These are phyloP conservation scores for Phytomonas sp. DNA, from an alignment of 208 protist species.

Conservation along the genomic window DNA sequence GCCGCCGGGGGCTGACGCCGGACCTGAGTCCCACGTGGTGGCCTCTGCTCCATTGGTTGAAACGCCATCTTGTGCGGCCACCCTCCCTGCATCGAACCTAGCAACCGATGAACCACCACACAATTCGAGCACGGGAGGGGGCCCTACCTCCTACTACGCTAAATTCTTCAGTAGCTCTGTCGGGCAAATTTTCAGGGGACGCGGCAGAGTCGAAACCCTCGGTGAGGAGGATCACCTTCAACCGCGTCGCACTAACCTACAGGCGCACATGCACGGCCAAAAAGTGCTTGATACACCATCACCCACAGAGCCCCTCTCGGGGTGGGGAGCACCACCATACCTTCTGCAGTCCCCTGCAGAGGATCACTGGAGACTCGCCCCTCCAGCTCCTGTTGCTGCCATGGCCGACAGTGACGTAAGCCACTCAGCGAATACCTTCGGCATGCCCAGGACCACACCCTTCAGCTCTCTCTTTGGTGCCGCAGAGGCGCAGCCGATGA, in stretches of 20 bases:
- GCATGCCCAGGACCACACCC: not conserved
- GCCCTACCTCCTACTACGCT: conserved; percentile 44
- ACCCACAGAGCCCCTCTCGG: conserved; percentile 25
- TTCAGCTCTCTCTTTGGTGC: not conserved
- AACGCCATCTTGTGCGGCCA: not conserved
- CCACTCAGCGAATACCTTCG: conserved; percentile 26
- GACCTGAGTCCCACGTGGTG: not conserved
- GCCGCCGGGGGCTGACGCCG: not conserved
- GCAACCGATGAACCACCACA: not conserved
- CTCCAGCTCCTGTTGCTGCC: not conserved
- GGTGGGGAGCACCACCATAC: not conserved
- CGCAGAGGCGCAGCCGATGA: not conserved
- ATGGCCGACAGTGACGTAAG: conserved; percentile 32
- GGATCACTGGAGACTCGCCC: not conserved
- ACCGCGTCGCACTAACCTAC: conserved; percentile 29
- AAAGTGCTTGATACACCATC: conserved; percentile 14
- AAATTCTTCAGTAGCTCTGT: conserved; percentile 59
- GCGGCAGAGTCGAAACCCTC: conserved; percentile 11
- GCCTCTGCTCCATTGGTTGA: not conserved
- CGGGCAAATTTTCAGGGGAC: conserved; percentile 32
- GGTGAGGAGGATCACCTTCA: conserved; percentile 8
- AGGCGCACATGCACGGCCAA: conserved; percentile 11
- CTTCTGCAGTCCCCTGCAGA: not conserved
- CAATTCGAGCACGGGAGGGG: conserved; percentile 6
- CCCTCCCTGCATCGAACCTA: not conserved